A percentile compares a stretch with the other conserved stretches of the same genome.
These are phyloP conservation scores for Hydrangea macrophylla DNA, from an alignment of 148 eudicot genomes.

Conservation along the genomic window DNA sequence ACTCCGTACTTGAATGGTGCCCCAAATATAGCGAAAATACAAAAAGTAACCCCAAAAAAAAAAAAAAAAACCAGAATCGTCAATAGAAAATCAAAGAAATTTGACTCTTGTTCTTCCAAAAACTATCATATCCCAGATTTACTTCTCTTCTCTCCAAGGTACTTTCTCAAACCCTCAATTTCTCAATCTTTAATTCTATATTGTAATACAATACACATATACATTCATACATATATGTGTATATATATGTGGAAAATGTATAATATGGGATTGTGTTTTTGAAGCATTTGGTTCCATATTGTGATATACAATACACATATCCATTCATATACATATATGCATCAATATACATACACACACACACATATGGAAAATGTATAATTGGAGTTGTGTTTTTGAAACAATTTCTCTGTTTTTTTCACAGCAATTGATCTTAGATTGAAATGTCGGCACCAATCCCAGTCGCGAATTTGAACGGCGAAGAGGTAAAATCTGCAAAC, in stretches of 20 bases:
- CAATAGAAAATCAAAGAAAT: too few species aligned
- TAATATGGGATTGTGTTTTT: background rate
- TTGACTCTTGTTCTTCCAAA: background rate
- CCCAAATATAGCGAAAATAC: background rate
- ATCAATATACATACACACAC: background rate
- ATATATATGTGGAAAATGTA: background rate
- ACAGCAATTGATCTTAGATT: background rate
- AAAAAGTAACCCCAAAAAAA: too few species aligned
- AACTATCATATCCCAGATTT: background rate
- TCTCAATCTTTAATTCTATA: background rate
- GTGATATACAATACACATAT: background rate
- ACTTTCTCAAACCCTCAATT: background rate
- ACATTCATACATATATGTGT: background rate
- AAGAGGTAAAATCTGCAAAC: constrained; percentile 7
- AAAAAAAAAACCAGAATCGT: too few species aligned
- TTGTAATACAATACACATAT: background rate
- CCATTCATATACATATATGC: background rate
- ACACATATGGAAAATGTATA: background rate
- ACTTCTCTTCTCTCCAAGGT: background rate
- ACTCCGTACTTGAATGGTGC: background rate
- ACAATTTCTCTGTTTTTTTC: background rate
- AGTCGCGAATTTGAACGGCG: background rate
- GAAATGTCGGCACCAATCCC: constrained; percentile 7
- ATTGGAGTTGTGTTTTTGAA: background rate
- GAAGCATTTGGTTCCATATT: too few species aligned